Base-by-base conservation (phyloP, 2,329 filamentous ascomycete species). In the Apiospora sp. region DNA sequence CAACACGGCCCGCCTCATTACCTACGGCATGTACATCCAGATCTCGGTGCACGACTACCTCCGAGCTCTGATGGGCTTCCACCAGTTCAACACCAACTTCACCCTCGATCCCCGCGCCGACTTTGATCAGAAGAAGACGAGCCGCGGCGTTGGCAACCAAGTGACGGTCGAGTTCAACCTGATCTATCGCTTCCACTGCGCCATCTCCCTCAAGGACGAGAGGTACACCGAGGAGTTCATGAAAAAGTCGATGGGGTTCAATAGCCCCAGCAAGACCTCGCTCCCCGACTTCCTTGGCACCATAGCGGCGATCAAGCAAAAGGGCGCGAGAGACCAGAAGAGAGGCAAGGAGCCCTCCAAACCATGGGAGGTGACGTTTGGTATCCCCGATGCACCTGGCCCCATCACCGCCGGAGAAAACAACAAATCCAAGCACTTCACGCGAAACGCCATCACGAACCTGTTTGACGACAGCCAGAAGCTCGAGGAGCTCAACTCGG, bases 101-200 rank as follows among this genome's bases (percentile, higher is more conserved):
- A 91, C 88, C 13, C 82, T 93, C 5, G 90, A 92, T 73, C 91
- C 44, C 16, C 44, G 44, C 16, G 44, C 44, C 44, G 44, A 46
- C 44, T 82, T 82, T 68, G 81, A 85, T 70, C 80, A 81, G 4
- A 81, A 87, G 34, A 86, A 86, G 8, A 84, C 88, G 0, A 83
- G 86, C 0, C 83, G 89, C 67, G 91, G 89, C 1, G 85, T 89
- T 3, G 91, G 91, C 16, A 93, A 93, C 76, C 90, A 92, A 75
- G 90, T 92, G 67, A 91, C 88, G 58, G 90, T 89, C 3, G 91
- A 93, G 79, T 93, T 93, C 81, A 92, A 92, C 73, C 83, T 92
- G 41, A 83, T 92, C 1, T 93, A 93, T 77, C 85, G 91, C 37
- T 93, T 90, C 85, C 91, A 93, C 79, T 89, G 87, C 1, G 87